Percentiles rank a stretch among this genome's conserved stretches.
These are phyloP conservation scores for Ilex paraguariensis DNA, from an alignment of 305 asterid species.

Conservation along the genomic window DNA sequence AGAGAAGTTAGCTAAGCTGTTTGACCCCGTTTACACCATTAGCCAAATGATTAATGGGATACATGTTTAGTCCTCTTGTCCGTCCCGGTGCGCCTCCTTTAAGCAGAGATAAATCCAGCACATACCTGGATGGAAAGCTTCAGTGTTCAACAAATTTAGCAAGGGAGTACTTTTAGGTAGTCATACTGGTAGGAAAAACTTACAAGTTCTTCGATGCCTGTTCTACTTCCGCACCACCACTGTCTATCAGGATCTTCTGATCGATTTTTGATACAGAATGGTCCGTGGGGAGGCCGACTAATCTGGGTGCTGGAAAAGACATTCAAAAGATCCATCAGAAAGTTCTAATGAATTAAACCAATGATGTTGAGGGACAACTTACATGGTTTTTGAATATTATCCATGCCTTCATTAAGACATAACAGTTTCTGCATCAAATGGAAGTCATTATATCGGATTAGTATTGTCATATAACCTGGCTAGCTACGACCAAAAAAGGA, in stretches of 20 bases:
- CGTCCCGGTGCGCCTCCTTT: constrained; percentile 86
- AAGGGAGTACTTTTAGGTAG: background rate
- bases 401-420: constrained; percentile 40
- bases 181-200: constrained; percentile 15
- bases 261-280: constrained; percentile 45
- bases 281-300: constrained; percentile 40
- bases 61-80: constrained; percentile 60
- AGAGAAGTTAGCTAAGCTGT: constrained; percentile 27
- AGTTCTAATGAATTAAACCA: background rate
- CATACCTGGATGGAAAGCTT: constrained; percentile 36
- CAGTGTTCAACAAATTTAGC: background rate
- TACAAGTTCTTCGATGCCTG: constrained; percentile 31
- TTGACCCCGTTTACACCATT: constrained; percentile 19
- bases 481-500: background rate
- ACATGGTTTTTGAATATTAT: constrained; percentile 40
- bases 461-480: too few relatives aligned
- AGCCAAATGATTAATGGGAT: constrained; percentile 18
- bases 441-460: background rate
- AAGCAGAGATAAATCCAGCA: constrained; percentile 49
- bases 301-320: constrained; percentile 28
- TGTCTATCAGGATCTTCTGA: constrained; percentile 47
- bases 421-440: constrained; percentile 44
- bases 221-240: constrained; percentile 24
- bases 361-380: constrained; percentile 10
- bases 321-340: constrained; percentile 11